Conservation (phyloP, 2,329 filamentous ascomycete species). For the Didymella exigua region DNA sequence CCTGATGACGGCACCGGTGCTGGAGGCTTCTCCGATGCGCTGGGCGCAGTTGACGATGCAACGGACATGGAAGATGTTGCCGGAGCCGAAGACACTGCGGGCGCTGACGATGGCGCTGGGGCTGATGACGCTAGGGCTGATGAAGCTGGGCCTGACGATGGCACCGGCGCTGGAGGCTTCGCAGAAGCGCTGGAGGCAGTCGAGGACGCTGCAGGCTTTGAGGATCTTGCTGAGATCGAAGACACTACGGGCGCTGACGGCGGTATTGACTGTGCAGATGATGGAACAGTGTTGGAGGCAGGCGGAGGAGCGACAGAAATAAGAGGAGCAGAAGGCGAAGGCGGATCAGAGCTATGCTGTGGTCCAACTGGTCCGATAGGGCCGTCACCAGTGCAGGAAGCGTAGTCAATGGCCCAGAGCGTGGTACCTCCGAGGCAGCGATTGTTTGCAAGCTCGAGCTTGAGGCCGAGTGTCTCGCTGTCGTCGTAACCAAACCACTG, state of each 20-base stretch:
- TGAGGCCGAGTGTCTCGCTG: conserved; percentile 32
- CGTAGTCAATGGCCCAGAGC: conserved; percentile 31
- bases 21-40: too few species aligned
- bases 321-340: not conserved
- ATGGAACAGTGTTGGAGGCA: not conserved
- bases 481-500: conserved; percentile 54
- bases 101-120: not conserved
- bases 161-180: not conserved
- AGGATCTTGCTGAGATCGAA: not conserved
- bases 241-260: not conserved
- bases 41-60: too few species aligned
- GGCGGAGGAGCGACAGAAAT: conserved; percentile 1
- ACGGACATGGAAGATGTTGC: too few species aligned
- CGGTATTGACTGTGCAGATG: not conserved
- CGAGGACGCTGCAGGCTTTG: not conserved
- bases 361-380: not conserved
- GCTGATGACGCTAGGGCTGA: not conserved
- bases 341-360: not conserved
- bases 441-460: conserved; percentile 26
- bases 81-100: not conserved
- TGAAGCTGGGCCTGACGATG: not conserved
- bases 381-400: conserved; percentile 10
- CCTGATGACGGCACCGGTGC: too few species aligned
- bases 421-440: conserved; percentile 34
- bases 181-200: not conserved